Evolutionary conservation across 129 eudicot species (phyloP).

Genomic region (Centella asiatica): DNA sequence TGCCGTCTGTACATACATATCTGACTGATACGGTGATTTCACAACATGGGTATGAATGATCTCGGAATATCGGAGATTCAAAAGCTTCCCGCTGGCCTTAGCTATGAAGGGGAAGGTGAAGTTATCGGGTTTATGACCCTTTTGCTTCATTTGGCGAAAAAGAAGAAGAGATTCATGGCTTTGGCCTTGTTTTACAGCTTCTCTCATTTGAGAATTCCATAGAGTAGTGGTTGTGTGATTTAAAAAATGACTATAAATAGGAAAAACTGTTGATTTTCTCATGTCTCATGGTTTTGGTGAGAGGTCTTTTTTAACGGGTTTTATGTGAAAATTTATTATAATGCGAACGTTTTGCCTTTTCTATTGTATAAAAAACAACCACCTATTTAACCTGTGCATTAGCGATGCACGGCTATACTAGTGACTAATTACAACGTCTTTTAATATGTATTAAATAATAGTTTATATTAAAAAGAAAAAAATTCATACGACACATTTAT

Average conservation of each 20-base stretch:
- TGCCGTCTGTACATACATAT: conserved; percentile 60
- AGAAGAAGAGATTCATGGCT: conserved; percentile 41
- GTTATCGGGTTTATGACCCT: conserved; percentile 37
- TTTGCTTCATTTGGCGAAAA: conserved; percentile 51
- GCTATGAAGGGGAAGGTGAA: conserved; percentile 61
- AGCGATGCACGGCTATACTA: too few species aligned
- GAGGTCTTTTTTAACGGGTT: too few species aligned
- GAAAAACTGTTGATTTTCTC: conserved; percentile 23
- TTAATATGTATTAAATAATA: too few species aligned
- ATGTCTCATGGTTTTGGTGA: conserved; percentile 19
- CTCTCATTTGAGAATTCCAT: conserved; percentile 52
- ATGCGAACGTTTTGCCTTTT: too few species aligned
- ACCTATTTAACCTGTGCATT: too few species aligned
- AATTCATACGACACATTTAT: too few species aligned
- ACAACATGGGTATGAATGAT: conserved; percentile 46
- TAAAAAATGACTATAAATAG: conserved; percentile 28
- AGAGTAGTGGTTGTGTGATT: conserved; percentile 19
- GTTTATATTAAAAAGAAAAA: too few species aligned
- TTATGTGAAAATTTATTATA: too few species aligned
- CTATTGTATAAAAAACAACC: too few species aligned
- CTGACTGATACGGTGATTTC: conserved; percentile 37
- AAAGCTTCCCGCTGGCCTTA: conserved; percentile 62
- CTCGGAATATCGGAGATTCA: conserved; percentile 20
- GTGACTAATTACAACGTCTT: too few species aligned
- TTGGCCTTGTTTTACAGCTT: conserved; percentile 41